Evolutionary conservation across 1,284 basidiomycete species (phyloP).

Genomic region (Cutaneotrichosporon dermatis): DNA sequence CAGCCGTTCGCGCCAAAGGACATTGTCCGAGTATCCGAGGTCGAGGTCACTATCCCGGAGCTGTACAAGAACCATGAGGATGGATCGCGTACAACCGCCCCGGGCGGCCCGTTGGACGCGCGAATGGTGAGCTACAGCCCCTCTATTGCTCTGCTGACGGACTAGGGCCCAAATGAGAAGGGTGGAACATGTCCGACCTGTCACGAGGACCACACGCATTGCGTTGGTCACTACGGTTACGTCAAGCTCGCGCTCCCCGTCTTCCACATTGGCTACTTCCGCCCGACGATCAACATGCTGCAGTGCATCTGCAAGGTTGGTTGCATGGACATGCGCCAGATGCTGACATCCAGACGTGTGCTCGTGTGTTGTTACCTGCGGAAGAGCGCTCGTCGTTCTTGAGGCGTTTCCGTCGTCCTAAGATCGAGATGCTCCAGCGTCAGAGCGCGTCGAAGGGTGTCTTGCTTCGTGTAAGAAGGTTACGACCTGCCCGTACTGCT

Average conservation of each 20-base stretch:
- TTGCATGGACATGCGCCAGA: background rate
- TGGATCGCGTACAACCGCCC: constrained; percentile 63
- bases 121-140: constrained; percentile 59
- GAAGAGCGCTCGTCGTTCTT: constrained; percentile 78
- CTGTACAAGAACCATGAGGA: constrained; percentile 63
- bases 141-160: constrained; percentile 2
- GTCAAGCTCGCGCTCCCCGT: constrained; percentile 94
- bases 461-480: constrained; percentile 84
- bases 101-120: constrained; percentile 83
- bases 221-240: constrained; percentile 96
- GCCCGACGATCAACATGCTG: constrained; percentile 86
- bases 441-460: constrained; percentile 84
- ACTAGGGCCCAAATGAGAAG: constrained; percentile 92
- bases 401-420: constrained; percentile 80
- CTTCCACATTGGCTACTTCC: constrained; percentile 98
- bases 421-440: constrained; percentile 90
- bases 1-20: constrained; percentile 86
- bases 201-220: constrained; percentile 84
- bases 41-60: constrained; percentile 86
- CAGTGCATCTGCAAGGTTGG: constrained; percentile 92
- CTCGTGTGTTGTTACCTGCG: constrained; percentile 86
- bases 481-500: constrained; percentile 88
- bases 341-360: constrained; percentile 66
- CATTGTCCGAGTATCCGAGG: constrained; percentile 88
- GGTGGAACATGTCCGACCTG: constrained; percentile 90